These are phyloP conservation scores for Aspergillus heteromorphus DNA, from an alignment of 495 filamentous ascomycete species.

Conservation along the genomic window DNA sequence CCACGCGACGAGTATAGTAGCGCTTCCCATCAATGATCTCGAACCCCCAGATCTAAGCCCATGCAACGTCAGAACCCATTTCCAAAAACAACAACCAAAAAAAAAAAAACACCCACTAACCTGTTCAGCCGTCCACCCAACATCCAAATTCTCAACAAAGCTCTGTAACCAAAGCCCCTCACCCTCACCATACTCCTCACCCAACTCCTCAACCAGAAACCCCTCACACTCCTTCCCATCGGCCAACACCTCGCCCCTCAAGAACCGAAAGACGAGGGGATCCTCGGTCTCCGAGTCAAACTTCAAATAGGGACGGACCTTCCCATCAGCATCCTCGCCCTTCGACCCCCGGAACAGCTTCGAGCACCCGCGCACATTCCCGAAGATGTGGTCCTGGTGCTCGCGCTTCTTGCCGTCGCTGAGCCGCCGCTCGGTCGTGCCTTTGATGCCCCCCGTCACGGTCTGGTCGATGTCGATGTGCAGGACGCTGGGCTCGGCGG, in stretches of 20 bases:
- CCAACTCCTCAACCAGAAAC: slow-evolving; percentile 35
- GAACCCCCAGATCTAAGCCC: slow-evolving; percentile 57
- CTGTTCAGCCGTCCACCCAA: slow-evolving; percentile 49
- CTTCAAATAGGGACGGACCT: slow-evolving; percentile 30
- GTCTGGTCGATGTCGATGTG: slow-evolving; percentile 82
- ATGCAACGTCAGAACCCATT: background rate
- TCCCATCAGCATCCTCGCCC: slow-evolving; percentile 28
- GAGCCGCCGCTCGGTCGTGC: slow-evolving; percentile 64
- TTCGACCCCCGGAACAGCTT: slow-evolving; percentile 45
- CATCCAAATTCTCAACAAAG: slow-evolving; percentile 38
- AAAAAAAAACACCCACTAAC: slow-evolving; percentile 19
- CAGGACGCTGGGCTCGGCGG: slow-evolving; percentile 35
- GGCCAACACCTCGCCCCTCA: slow-evolving; percentile 34
- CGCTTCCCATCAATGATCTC: slow-evolving; percentile 54
- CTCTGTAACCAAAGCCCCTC: slow-evolving; percentile 42
- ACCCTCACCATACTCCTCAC: slow-evolving; percentile 31
- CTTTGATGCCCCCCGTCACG: slow-evolving; percentile 67
- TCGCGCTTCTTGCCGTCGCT: slow-evolving; percentile 66
- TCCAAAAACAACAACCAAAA: no score
- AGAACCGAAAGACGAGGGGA: slow-evolving; percentile 41
- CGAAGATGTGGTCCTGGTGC: slow-evolving; percentile 80
- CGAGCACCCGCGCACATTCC: slow-evolving; percentile 57
- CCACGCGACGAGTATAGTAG: slow-evolving; percentile 61
- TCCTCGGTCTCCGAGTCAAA: slow-evolving; percentile 30
- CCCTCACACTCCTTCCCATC: slow-evolving; percentile 35